Evolutionary conservation across 2,329 filamentous ascomycete genomes (phyloP), one percentile per base, ranked within the genome.

Genomic region (Neodidymelliopsis sp.): DNA sequence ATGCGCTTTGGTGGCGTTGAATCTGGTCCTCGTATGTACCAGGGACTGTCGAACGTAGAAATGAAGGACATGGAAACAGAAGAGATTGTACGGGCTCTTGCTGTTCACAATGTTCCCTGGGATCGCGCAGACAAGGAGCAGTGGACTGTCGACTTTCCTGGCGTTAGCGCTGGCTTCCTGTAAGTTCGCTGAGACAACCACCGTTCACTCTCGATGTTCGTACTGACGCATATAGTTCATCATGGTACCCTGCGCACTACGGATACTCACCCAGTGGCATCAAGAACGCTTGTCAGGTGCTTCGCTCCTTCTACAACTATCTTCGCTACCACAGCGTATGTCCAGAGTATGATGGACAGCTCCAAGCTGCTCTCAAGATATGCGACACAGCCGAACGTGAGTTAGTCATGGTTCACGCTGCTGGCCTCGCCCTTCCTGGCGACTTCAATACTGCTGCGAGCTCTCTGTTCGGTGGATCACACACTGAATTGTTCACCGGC

Each of bases 271-370:
- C 74, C 0, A 73, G 80, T 10, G 79, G 66, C 15, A 61, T 91
- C 53, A 74, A 81, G n/a, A 72, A 80, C 6, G 85, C 84, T 3
- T 84, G 86, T 15, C 80, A 82, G 24, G 83, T 95, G 0, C 79
- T 97, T 29, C 83, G 84, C 51, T 96, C 94, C 66, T 97, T 97
- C 67, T 83, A 96, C 56, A 89, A 90, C 57, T 99, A 97, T 59
- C 78, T 97, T 0, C 78, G 92, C 8, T 83, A 88, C 52, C 92
- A 97, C 65, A 83, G 89, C 27, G 93, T 95, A 12, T 96, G 91
- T 63, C 87, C 89, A 0, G 94, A 97, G 69, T 89, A 92, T 66
- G 77, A 73, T 0, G 76, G 80, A 0, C 83, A 93, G 55, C 79
- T 97, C 49, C 74, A 82, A 12, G 76, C 79, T 0, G 91, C 92